A percentile compares a stretch with the other conserved stretches of the same genome.
phyloP scores from a whole-genome alignment of 805 yeast genomes.

The Pichia pseudocactophila region DNA sequence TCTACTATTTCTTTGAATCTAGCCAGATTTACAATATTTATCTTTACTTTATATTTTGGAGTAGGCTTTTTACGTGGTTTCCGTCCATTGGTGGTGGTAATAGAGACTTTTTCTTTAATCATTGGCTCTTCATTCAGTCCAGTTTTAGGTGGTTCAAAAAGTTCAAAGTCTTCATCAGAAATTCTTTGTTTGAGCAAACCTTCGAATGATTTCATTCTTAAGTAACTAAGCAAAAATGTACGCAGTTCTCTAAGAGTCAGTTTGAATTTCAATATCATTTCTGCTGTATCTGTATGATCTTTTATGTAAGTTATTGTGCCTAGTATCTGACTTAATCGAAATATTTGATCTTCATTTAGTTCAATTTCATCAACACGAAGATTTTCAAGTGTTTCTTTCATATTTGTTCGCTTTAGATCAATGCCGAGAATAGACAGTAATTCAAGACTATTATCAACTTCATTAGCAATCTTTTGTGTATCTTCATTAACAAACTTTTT shows the following conservation, averaged over 20 bases:
- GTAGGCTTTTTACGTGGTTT: no score
- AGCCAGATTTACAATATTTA: no score
- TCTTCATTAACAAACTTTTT: constrained; percentile 49
- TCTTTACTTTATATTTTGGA: no score
- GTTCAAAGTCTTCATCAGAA: not conserved
- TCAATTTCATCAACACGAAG: constrained; percentile 8
- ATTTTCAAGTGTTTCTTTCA: constrained; percentile 4
- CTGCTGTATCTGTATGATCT: constrained; percentile 39
- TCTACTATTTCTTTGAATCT: no score
- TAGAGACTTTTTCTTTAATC: no score
- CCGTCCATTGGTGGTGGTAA: no score
- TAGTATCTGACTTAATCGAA: constrained; percentile 6
- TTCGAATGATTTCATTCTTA: constrained; percentile 32
- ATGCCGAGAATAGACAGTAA: constrained; percentile 32
- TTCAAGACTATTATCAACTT: constrained; percentile 46
- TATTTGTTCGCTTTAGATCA: constrained; percentile 10
- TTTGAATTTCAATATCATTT: constrained; percentile 41
- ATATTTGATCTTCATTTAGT: constrained; percentile 9
- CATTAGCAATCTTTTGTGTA: constrained; percentile 41
- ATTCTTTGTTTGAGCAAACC: constrained; percentile 19
- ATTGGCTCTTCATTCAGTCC: constrained; percentile 5
- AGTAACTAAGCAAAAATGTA: constrained; percentile 29
- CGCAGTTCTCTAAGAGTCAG: constrained; percentile 43
- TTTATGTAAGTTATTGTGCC: constrained; percentile 37
- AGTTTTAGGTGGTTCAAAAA: constrained; percentile 11